A percentile compares a stretch with the other conserved stretches of the same genome.
phyloP scores from a whole-genome alignment of 2,329 filamentous ascomycete species.

The Teratosphaeria destructans region DNA sequence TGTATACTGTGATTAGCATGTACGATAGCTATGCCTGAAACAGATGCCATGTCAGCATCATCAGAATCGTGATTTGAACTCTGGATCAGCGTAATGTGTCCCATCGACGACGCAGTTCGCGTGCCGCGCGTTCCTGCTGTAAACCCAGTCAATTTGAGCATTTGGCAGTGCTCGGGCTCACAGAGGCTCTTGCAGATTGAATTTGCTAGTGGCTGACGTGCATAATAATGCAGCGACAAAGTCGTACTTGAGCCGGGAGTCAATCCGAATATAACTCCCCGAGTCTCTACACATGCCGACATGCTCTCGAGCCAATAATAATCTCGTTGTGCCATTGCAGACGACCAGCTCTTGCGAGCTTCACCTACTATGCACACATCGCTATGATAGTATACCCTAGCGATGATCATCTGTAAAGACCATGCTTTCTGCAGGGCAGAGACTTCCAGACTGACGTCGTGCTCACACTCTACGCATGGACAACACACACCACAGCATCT shows the following conservation, averaged over 20 bases:
- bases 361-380: background rate
- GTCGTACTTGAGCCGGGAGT: background rate
- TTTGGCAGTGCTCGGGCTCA: too few species aligned
- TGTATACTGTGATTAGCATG: background rate
- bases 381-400: too few species aligned
- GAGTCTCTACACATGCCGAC: too few species aligned
- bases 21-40: background rate
- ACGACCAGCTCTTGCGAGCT: background rate
- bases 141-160: background rate
- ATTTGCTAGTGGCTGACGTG: background rate
- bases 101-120: background rate
- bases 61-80: background rate
- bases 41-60: background rate
- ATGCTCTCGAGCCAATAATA: background rate
- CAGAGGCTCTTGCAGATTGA: background rate
- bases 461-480: background rate
- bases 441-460: background rate
- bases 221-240: background rate
- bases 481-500: background rate
- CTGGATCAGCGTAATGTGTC: background rate
- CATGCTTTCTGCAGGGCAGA: background rate
- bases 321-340: background rate
- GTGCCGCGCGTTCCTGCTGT: background rate
- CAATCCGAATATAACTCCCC: background rate
- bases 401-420: background rate